phyloP scores from a whole-genome alignment of 2,329 filamentous ascomycete species.

The Madurella mycetomatis region DNA sequence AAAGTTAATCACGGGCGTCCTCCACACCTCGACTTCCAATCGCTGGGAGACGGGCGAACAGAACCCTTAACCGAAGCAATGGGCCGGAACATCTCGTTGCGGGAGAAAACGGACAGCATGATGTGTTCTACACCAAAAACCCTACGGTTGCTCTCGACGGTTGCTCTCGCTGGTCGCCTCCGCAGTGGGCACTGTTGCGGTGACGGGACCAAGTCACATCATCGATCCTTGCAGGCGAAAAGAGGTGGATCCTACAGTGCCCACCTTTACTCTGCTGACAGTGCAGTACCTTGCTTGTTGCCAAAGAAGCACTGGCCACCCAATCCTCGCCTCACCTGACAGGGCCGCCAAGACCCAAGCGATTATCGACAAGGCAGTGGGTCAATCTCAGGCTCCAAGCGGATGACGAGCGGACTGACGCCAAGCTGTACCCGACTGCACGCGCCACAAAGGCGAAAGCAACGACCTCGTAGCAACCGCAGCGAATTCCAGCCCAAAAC shows the following conservation, averaged over 20 bases:
- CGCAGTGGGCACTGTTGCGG: background rate
- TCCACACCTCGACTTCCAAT: too few species aligned
- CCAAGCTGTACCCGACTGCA: conserved; percentile 17
- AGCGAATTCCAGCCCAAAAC: conserved; percentile 5
- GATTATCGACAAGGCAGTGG: background rate
- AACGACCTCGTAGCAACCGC: conserved; percentile 20
- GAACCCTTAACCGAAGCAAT: too few species aligned
- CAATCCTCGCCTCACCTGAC: background rate
- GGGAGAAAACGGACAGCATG: too few species aligned
- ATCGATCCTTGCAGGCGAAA: background rate
- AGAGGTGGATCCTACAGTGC: background rate
- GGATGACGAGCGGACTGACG: conserved; percentile 24
- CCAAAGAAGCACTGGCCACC: too few species aligned
- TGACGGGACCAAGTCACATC: background rate
- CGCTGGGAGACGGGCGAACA: too few species aligned
- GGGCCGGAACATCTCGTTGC: too few species aligned
- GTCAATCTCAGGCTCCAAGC: conserved; percentile 22
- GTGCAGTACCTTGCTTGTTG: too few species aligned
- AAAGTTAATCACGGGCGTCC: background rate
- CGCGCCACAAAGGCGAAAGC: conserved; percentile 24
- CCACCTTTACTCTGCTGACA: too few species aligned
- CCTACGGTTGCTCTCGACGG: too few species aligned
- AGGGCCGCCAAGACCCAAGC: conserved; percentile 1
- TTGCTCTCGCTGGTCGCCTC: background rate
- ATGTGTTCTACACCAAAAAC: too few species aligned